phyloP scores from a whole-genome alignment of 345 rosid genomes.

The Gossypium raimondii region DNA sequence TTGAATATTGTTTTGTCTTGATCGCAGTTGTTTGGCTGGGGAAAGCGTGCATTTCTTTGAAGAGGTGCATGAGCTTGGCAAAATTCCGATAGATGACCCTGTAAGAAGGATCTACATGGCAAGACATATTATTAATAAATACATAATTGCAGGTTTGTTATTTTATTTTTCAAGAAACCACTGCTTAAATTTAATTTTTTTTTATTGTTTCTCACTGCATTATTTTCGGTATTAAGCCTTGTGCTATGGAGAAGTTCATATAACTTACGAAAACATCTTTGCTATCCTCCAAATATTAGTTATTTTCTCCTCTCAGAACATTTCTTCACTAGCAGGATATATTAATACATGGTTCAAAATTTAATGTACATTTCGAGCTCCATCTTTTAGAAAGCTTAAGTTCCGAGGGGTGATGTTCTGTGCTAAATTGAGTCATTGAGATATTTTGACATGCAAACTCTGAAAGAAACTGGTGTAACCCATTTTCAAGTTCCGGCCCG shows the following conservation, averaged over 20 bases:
- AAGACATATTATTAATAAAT: slow-evolving; percentile 78
- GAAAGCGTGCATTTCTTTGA: slow-evolving; percentile 86
- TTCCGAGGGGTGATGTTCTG: neutral
- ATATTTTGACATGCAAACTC: neutral
- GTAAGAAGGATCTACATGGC: slow-evolving; percentile 84
- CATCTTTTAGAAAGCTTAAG: neutral
- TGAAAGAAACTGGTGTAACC: neutral
- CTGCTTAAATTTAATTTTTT: too few relatives aligned
- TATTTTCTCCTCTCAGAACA: neutral
- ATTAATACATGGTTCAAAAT: neutral
- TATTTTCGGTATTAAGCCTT: neutral
- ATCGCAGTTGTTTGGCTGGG: slow-evolving; percentile 78
- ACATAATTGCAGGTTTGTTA: slow-evolving; percentile 62
- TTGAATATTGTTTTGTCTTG: slow-evolving; percentile 11
- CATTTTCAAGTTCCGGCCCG: neutral
- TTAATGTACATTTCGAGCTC: neutral
- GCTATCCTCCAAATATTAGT: neutral
- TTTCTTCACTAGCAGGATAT: neutral
- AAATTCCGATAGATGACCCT: slow-evolving; percentile 60
- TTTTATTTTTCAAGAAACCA: neutral
- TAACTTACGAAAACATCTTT: neutral
- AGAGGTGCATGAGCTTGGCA: slow-evolving; percentile 72
- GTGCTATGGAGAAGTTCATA: neutral
- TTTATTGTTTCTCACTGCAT: neutral
- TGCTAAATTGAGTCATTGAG: neutral